A percentile compares a stretch with the other conserved stretches of the same genome.
These are phyloP conservation scores for Candida taoyuanica DNA, from an alignment of 805 yeast species.

Conservation along the genomic window DNA sequence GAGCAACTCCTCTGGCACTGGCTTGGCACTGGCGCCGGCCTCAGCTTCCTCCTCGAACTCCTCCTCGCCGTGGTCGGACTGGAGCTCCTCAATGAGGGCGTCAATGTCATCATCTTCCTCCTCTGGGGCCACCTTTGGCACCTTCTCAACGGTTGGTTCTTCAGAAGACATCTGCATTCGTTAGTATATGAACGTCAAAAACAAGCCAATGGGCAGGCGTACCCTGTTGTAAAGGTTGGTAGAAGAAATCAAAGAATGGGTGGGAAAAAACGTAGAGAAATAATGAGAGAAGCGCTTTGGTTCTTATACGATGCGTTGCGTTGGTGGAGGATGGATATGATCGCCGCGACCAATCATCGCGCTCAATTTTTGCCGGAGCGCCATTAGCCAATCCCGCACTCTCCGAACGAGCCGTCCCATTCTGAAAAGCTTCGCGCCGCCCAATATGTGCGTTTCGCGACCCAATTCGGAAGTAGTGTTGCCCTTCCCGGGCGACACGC, in stretches of 20 bases:
- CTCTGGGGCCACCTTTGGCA: constrained; percentile 43
- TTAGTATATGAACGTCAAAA: background rate
- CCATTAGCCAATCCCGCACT: no score
- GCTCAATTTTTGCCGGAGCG: no score
- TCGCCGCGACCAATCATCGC: constrained; percentile 5
- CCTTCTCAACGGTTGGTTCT: constrained; percentile 54
- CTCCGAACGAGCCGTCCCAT: constrained; percentile 1
- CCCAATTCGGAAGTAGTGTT: background rate
- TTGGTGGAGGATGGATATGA: background rate
- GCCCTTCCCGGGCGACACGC: background rate
- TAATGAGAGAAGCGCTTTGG: background rate
- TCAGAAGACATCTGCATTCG: constrained; percentile 24
- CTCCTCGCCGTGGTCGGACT: constrained; percentile 54
- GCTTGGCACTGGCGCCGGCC: constrained; percentile 59
- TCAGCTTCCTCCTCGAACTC: constrained; percentile 43
- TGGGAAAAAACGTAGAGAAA: no score
- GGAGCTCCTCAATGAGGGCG: constrained; percentile 73
- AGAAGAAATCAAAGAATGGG: no score
- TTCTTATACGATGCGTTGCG: background rate
- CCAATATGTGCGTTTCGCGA: no score
- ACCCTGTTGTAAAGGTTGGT: no score
- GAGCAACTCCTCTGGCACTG: constrained; percentile 80
- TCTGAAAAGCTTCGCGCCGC: background rate
- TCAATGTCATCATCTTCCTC: constrained; percentile 67
- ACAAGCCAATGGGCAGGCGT: background rate